Conservation (phyloP, 148 eudicot genomes). For the Diospyros kaki region DNA sequence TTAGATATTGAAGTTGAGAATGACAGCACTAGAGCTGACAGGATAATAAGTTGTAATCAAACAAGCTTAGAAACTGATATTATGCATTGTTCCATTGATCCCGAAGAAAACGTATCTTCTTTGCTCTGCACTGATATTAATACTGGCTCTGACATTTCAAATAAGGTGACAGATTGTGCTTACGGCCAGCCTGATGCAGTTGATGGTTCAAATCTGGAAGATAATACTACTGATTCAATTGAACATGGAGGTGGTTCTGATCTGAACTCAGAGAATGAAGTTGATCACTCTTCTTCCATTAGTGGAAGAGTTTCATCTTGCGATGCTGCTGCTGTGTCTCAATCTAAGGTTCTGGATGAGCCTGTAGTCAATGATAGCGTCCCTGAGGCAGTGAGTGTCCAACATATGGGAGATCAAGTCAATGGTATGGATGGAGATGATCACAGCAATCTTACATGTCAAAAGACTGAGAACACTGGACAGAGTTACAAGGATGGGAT, state of each 20-base stretch:
- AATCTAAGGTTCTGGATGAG: conserved; percentile 14
- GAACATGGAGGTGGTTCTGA: conserved; percentile 6
- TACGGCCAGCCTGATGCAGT: conserved; percentile 2
- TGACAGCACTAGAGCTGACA: conserved; percentile 21
- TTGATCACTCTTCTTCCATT: conserved; percentile 6
- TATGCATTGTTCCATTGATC: conserved; percentile 29
- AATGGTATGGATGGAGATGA: conserved; percentile 16
- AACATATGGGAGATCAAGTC: conserved; percentile 13
- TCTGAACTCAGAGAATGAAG: conserved; percentile 20
- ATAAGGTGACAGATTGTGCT: conserved; percentile 14
- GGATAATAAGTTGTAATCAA: conserved; percentile 15
- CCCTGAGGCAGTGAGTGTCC: conserved; percentile 11
- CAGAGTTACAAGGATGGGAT: conserved; percentile 20
- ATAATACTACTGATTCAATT: conserved; percentile 2
- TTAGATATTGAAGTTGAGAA: conserved; percentile 22
- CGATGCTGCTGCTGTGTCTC: conserved; percentile 22
- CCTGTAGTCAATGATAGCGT: conserved; percentile 5
- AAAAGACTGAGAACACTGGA: conserved; percentile 28
- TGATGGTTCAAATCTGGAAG: neutral
- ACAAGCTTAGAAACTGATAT: conserved; percentile 23
- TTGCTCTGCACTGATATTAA: conserved; percentile 12
- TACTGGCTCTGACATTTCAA: conserved; percentile 16
- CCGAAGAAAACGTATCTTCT: conserved; percentile 13
- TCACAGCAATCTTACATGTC: conserved; percentile 13
- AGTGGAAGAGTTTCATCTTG: conserved; percentile 12